Conservation (phyloP, 1,284 basidiomycete species). For the Malassezia arunalokei region DNA sequence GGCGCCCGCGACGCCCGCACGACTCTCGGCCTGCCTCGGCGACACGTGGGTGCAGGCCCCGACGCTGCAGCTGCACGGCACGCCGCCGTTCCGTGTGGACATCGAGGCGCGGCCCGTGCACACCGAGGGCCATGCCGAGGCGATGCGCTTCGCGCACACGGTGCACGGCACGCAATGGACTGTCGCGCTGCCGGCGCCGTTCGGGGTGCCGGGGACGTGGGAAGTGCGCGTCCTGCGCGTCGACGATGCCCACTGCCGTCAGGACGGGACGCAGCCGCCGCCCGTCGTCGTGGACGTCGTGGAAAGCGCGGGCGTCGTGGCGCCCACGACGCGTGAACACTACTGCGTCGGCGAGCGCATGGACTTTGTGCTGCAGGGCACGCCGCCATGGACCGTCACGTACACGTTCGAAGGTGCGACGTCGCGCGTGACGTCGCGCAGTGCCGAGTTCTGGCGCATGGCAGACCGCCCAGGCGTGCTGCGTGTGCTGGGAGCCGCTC, state of each 20-base stretch:
- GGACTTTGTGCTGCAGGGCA: constrained; percentile 85
- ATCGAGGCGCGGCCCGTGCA: constrained; percentile 56
- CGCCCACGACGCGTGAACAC: constrained; percentile 64
- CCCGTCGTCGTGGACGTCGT: constrained; percentile 59
- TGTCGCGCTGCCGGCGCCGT: background rate
- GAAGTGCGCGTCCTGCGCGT: constrained; percentile 47
- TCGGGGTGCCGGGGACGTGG: constrained; percentile 50
- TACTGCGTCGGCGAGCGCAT: constrained; percentile 81
- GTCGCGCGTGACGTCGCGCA: constrained; percentile 62
- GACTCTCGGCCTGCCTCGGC: constrained; percentile 56
- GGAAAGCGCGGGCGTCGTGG: constrained; percentile 81
- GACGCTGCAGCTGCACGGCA: constrained; percentile 54
- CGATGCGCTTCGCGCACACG: background rate
- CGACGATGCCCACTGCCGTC: constrained; percentile 23
- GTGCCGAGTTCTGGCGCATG: constrained; percentile 67
- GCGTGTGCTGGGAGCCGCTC: constrained; percentile 68
- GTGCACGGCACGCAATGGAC: background rate
- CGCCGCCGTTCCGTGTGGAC: constrained; percentile 72
- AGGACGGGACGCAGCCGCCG: constrained; percentile 6
- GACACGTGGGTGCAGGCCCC: constrained; percentile 22
- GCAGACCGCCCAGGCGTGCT: constrained; percentile 73
- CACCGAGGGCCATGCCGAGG: constrained; percentile 56
- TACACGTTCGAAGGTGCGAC: constrained; percentile 69
- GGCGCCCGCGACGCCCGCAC: background rate
- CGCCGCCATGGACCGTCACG: constrained; percentile 86